Percentiles rank a stretch among this genome's conserved stretches.
Conservation (phyloP, 179 eudicot species). For the Amaranthus tricolor region DNA sequence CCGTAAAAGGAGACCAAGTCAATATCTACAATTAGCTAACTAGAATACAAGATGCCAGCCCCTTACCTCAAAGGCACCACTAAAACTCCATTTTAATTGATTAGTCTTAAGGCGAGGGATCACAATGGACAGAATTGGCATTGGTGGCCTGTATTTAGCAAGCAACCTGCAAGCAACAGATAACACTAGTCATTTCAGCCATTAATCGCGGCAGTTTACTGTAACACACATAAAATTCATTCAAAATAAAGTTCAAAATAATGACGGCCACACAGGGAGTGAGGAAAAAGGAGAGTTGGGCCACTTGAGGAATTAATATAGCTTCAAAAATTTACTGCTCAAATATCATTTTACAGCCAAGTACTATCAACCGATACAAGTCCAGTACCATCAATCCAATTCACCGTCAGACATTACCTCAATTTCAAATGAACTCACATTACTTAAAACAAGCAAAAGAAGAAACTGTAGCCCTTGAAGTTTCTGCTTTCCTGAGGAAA, state of each 20-base stretch:
- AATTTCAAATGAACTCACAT: too few species aligned
- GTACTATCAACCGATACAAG: too few species aligned
- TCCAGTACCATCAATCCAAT: too few species aligned
- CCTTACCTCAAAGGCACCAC: slow-evolving; percentile 91
- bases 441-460: too few species aligned
- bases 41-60: slow-evolving; percentile 15
- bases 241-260: too few species aligned
- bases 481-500: too few species aligned
- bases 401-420: too few species aligned
- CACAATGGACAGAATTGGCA: slow-evolving; percentile 92
- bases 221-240: too few species aligned
- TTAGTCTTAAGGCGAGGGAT: slow-evolving; percentile 89
- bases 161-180: slow-evolving; percentile 60
- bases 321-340: not conserved
- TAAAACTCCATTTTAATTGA: slow-evolving; percentile 82
- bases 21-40: slow-evolving; percentile 11
- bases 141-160: slow-evolving; percentile 93
- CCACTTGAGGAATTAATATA: not conserved
- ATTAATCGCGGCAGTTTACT: too few species aligned
- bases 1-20: slow-evolving; percentile 20
- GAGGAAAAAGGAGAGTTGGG: too few species aligned
- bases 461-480: too few species aligned
- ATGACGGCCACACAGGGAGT: too few species aligned
- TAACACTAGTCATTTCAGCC: slow-evolving; percentile 1
- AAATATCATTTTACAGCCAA: not conserved